Conservation (phyloP, 2,329 filamentous ascomycete genomes). For the Magnaporthiopsis poae region DNA sequence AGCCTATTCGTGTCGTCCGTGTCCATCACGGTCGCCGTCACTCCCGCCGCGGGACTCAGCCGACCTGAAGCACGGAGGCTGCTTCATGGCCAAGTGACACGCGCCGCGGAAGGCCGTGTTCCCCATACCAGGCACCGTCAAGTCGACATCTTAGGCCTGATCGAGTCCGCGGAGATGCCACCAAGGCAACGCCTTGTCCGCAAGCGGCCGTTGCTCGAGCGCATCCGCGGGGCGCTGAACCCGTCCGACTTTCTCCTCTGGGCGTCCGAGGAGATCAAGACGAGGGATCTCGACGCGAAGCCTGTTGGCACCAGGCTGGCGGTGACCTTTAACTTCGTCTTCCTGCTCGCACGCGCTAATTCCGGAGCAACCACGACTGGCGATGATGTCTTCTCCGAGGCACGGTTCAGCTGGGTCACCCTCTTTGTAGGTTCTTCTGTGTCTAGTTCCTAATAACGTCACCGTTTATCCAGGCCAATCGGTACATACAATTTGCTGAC, state of each 20-base stretch:
- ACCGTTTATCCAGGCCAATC: background rate
- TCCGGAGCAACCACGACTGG: constrained; percentile 40
- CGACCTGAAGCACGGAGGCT: background rate
- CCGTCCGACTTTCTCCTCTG: constrained; percentile 83
- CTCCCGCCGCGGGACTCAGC: background rate
- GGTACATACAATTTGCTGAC: constrained; percentile 1
- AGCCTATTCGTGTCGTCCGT: background rate
- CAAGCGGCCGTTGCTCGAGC: constrained; percentile 66
- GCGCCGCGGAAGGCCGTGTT: background rate
- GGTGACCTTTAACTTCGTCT: constrained; percentile 64
- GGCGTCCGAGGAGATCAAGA: constrained; percentile 86
- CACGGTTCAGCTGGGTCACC: constrained; percentile 48
- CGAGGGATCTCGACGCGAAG: constrained; percentile 80
- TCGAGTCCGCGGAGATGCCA: constrained; percentile 2
- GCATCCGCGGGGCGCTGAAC: constrained; percentile 71
- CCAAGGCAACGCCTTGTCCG: constrained; percentile 67
- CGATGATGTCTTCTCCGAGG: constrained; percentile 74
- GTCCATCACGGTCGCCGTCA: background rate
- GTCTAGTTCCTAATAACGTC: background rate
- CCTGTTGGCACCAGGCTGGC: constrained; percentile 67
- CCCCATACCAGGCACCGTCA: too few relatives aligned
- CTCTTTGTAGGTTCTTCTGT: constrained; percentile 35
- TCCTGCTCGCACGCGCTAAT: constrained; percentile 77
- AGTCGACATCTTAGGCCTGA: background rate
- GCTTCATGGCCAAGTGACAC: too few relatives aligned